Evolutionary conservation across 2,329 filamentous ascomycete species (phyloP), one percentile per base, ranked within the genome.

Genomic region (Botryotinia calthae): DNA sequence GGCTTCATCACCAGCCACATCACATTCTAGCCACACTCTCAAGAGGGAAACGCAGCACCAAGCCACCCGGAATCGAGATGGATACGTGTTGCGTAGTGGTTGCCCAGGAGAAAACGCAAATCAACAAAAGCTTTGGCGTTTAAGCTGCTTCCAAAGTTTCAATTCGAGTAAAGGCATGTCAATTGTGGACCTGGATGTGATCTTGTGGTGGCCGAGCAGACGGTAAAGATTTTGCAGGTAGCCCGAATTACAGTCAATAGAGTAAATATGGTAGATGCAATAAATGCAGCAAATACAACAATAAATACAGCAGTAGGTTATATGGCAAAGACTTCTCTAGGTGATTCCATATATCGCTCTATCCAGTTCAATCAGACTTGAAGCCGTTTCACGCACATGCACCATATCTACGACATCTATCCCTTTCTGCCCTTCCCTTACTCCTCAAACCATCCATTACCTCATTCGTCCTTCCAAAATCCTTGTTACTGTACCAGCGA

Each of bases 41-140:
- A n/a, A 28, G 34, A 66, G 44, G 64, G 46, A 66, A n/a, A 51
- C 16, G 4, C 65, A 34, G 34, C 14, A 25, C 20, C 2, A 14
- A 67, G 65, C 65, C 48, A 56, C 34, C 14, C 46, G 22, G 4
- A 7, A 12, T 3, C 14, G 20, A 31, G 44, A 63, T 42, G 61
- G 40, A 63, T 22, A 18, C 5, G 3, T 5, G 65, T 68, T 58
- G 48, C 65, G 40, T 56, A 14, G 65, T 56, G 37, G 65, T 68
- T 68, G 65, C 37, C 65, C 44, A 58, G 65, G 65, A 56, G 48
- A 25, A 56, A 42, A 28, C n/a, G 16, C 20, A 56, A 16, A 68
- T 68, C 65, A 68, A 68, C 65, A 68, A 68, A 56, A n/a, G 25
- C 37, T 56, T 16, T 56, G 48, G 48, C 48, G 34, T 67, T 28